A percentile compares a stretch with the other conserved stretches of the same genome.
phyloP scores from a whole-genome alignment of 441 rosid species.

The Gossypium davidsonii region DNA sequence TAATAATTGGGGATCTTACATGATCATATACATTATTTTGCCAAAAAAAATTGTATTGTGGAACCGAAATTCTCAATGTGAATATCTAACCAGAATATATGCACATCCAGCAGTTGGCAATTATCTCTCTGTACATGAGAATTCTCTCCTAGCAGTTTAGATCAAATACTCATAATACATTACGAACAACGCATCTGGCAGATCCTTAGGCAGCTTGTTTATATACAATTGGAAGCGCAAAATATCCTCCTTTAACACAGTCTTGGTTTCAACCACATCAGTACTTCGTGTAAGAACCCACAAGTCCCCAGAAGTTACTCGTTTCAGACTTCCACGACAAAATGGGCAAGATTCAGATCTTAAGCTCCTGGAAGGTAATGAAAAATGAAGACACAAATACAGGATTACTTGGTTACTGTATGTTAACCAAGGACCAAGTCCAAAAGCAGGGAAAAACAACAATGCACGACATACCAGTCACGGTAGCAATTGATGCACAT shows the following conservation, averaged over 20 bases:
- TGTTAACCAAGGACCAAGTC: not conserved
- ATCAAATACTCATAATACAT: constrained; percentile 31
- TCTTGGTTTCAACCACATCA: constrained; percentile 27
- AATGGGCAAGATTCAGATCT: constrained; percentile 35
- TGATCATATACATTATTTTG: not conserved
- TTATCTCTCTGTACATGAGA: constrained; percentile 17
- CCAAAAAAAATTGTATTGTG: not conserved
- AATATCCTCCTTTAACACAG: constrained; percentile 28
- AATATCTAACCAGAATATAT: constrained; percentile 16
- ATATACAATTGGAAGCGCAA: constrained; percentile 30
- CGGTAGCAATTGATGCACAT: constrained; percentile 40
- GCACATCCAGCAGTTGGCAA: constrained; percentile 7
- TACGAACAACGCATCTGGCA: constrained; percentile 27
- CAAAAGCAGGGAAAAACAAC: not conserved
- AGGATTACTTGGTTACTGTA: not conserved
- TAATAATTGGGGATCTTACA: not conserved
- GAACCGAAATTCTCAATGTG: constrained; percentile 4
- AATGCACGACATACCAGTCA: constrained; percentile 23
- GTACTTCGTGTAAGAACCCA: constrained; percentile 30
- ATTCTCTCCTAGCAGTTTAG: constrained; percentile 3
- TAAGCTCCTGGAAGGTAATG: constrained; percentile 22
- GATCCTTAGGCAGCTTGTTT: constrained; percentile 25
- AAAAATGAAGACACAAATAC: not conserved
- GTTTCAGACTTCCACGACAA: constrained; percentile 31
- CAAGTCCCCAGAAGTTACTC: constrained; percentile 33